phyloP scores from a whole-genome alignment of 2,329 filamentous ascomycete species.

The Aureobasidium leucospermi region DNA sequence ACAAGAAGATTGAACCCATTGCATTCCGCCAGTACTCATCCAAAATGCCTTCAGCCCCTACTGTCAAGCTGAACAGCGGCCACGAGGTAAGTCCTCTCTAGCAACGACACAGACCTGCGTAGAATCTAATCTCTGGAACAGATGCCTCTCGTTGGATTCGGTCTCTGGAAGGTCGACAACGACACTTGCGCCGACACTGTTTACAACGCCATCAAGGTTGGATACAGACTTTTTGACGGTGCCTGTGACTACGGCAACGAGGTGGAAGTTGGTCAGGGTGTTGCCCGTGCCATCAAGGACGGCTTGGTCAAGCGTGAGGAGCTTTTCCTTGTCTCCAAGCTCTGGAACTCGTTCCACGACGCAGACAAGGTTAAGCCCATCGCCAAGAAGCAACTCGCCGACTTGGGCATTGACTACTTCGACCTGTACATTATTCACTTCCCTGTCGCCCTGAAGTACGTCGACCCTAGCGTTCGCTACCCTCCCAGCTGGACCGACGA shows the following conservation, averaged over 20 bases:
- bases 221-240: slow-evolving; percentile 55
- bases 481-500: slow-evolving; percentile 67
- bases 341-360: slow-evolving; percentile 90
- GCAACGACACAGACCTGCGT: no score
- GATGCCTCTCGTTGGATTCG: slow-evolving; percentile 71
- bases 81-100: slow-evolving; percentile 23
- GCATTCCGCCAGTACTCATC: slow-evolving; percentile 17
- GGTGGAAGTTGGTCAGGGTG: slow-evolving; percentile 66
- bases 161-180: slow-evolving; percentile 77
- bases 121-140: slow-evolving; percentile 24
- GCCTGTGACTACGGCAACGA: slow-evolving; percentile 74
- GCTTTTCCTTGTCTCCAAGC: slow-evolving; percentile 86
- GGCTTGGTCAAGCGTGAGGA: slow-evolving; percentile 76
- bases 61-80: slow-evolving; percentile 32
- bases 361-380: slow-evolving; percentile 69
- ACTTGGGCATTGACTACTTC: slow-evolving; percentile 84
- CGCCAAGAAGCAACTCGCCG: slow-evolving; percentile 65
- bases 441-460: slow-evolving; percentile 77
- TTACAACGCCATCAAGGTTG: slow-evolving; percentile 62
- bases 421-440: slow-evolving; percentile 88
- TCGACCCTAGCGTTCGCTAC: slow-evolving; percentile 71
- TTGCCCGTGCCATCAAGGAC: slow-evolving; percentile 72
- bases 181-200: slow-evolving; percentile 65
- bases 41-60: slow-evolving; percentile 24
- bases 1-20: background rate